Evolutionary conservation across 768 basidiomycete genomes (phyloP).

Genomic region (Suillus subaureus): DNA sequence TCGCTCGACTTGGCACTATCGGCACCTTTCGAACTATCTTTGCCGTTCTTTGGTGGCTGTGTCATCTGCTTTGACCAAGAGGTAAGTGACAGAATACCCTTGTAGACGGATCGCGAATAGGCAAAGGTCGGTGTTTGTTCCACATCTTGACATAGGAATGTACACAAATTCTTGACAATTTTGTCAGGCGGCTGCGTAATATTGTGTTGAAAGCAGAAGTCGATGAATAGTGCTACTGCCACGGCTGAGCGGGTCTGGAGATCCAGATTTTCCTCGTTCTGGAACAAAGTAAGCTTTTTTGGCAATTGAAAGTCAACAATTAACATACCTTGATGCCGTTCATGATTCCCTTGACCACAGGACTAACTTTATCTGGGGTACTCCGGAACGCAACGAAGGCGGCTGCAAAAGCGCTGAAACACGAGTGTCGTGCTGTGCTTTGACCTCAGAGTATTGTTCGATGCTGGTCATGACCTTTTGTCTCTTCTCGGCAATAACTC

Average conservation of each 20-base stretch:
- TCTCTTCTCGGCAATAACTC: conserved; percentile 76
- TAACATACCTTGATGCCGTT: conserved; percentile 88
- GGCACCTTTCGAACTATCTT: conserved; percentile 46
- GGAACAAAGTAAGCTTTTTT: conserved; percentile 14
- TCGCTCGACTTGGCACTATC: conserved; percentile 45
- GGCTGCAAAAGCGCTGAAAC: conserved; percentile 90
- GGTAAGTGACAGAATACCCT: conserved; percentile 81
- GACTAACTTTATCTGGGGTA: conserved; percentile 92
- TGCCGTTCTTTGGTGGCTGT: conserved; percentile 34
- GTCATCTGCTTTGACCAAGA: conserved; percentile 38
- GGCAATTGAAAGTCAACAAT: background rate
- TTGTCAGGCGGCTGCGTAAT: conserved; percentile 90
- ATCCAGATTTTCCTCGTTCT: conserved; percentile 89
- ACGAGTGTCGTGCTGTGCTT: conserved; percentile 83
- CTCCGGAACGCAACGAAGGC: conserved; percentile 86
- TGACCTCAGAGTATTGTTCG: conserved; percentile 79
- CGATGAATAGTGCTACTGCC: conserved; percentile 86
- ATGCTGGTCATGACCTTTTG: conserved; percentile 67
- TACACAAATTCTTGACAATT: conserved; percentile 96
- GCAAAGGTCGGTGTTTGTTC: conserved; percentile 90
- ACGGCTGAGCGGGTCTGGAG: conserved; percentile 87
- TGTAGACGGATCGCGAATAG: conserved; percentile 54
- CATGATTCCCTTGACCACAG: conserved; percentile 96
- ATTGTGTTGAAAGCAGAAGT: conserved; percentile 74
- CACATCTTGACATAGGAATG: conserved; percentile 92